These are phyloP conservation scores for Boletus vermiculosoides DNA, from an alignment of 768 basidiomycete genomes.

Conservation along the genomic window DNA sequence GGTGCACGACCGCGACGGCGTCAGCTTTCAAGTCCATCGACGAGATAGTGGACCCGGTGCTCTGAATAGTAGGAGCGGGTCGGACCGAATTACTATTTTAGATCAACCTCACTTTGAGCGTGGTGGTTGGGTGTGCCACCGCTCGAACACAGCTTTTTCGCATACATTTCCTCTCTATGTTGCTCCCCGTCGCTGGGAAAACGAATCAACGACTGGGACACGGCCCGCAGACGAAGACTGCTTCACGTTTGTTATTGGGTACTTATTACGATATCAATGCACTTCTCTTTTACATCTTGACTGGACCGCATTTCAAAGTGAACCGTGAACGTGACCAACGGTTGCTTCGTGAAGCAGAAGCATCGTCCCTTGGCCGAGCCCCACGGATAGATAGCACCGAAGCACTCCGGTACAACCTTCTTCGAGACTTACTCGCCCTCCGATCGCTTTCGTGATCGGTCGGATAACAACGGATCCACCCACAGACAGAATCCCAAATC, in stretches of 20 bases:
- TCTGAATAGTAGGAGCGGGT: background rate
- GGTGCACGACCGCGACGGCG: background rate
- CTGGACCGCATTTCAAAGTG: background rate
- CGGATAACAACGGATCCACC: background rate
- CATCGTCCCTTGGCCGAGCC: background rate
- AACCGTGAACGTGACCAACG: background rate
- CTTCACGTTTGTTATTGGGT: background rate
- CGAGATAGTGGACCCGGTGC: constrained; percentile 17
- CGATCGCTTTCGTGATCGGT: background rate
- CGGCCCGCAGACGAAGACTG: background rate
- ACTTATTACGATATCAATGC: background rate
- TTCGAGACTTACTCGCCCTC: background rate
- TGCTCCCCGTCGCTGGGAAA: background rate
- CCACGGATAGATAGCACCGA: background rate
- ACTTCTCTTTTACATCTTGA: background rate
- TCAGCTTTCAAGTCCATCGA: constrained; percentile 53
- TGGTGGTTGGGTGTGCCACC: background rate
- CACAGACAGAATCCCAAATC: background rate
- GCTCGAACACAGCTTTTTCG: background rate
- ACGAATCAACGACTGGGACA: background rate
- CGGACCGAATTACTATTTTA: background rate
- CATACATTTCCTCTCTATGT: background rate
- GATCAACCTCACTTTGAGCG: background rate
- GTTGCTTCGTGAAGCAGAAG: background rate
- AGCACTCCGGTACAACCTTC: background rate